Percentiles rank a stretch among this genome's conserved stretches.
Conservation (phyloP, 257 asterid genomes). For the Nicotiana obtusifolia region DNA sequence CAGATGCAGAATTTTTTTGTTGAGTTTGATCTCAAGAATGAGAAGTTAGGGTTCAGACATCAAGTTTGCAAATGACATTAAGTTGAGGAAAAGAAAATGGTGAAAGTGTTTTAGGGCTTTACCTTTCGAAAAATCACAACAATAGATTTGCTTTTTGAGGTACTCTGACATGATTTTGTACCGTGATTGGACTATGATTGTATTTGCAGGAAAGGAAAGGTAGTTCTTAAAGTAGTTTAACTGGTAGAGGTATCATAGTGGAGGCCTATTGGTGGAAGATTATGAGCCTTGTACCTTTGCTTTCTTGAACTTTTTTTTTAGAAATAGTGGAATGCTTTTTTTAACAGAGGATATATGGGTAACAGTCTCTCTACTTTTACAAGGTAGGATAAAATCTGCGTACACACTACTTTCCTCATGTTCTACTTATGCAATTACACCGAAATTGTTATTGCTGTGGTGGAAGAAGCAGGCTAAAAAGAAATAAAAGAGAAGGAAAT, state of each 20-base stretch:
- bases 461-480: background rate
- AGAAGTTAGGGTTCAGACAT: constrained; percentile 63
- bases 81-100: background rate
- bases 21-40: constrained; percentile 69
- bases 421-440: fast-evolving
- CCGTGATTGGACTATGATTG: background rate
- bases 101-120: background rate
- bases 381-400: fast-evolving
- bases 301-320: too few relatives aligned
- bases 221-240: background rate
- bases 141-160: background rate
- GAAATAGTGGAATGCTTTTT: too few relatives aligned
- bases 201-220: background rate
- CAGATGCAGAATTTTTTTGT: constrained; percentile 77
- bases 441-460: fast-evolving
- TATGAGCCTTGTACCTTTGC: too few relatives aligned
- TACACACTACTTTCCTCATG: too few relatives aligned
- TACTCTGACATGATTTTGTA: background rate
- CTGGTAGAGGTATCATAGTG: background rate
- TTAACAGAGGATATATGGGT: fast-evolving
- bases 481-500: background rate
- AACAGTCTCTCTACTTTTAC: fast-evolving
- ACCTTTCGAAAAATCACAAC: background rate
- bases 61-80: constrained; percentile 41
- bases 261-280: background rate